Conservation (phyloP, 169 alveolate genomes). For the Eimeria tenella region DNA sequence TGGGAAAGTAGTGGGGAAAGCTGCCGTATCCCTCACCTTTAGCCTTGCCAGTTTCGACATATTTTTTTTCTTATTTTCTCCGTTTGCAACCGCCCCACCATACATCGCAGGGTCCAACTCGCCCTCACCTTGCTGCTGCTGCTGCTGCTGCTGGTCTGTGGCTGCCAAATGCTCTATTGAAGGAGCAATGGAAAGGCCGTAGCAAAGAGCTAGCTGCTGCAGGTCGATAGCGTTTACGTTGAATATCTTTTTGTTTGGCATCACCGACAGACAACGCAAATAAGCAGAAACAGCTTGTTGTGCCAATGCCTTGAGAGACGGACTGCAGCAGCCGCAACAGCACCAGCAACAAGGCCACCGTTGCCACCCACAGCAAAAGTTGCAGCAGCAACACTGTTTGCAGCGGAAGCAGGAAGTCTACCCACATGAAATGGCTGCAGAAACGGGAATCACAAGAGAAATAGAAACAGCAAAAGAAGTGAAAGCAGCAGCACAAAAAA, state of each 20-base stretch:
- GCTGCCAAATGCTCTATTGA: constrained; percentile 1
- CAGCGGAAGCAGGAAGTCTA: too few species aligned
- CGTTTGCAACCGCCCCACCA: constrained; percentile 59
- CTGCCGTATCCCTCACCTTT: constrained; percentile 17
- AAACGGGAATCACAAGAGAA: not conserved
- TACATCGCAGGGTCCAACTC: not conserved
- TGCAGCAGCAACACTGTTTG: too few species aligned
- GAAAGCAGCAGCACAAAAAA: not conserved
- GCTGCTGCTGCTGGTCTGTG: constrained; percentile 11
- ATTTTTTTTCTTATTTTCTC: constrained; percentile 69
- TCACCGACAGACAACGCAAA: constrained; percentile 44
- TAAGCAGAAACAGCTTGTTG: constrained; percentile 67
- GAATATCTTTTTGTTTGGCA: constrained; percentile 65
- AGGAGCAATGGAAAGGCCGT: constrained; percentile 60
- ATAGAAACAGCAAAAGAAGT: not conserved
- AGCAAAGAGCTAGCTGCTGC: constrained; percentile 61
- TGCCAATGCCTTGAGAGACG: constrained; percentile 72
- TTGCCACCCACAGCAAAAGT: too few species aligned
- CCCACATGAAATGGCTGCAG: not conserved
- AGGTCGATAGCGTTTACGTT: not conserved
- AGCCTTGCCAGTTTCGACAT: constrained; percentile 75
- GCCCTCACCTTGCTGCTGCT: constrained; percentile 34
- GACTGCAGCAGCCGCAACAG: constrained; percentile 51
- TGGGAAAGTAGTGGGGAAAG: not conserved
- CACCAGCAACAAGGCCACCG: not conserved